A percentile compares a stretch with the other conserved stretches of the same genome.
phyloP scores from a whole-genome alignment of 169 alveolate species.

The Besnoitia besnoiti region DNA sequence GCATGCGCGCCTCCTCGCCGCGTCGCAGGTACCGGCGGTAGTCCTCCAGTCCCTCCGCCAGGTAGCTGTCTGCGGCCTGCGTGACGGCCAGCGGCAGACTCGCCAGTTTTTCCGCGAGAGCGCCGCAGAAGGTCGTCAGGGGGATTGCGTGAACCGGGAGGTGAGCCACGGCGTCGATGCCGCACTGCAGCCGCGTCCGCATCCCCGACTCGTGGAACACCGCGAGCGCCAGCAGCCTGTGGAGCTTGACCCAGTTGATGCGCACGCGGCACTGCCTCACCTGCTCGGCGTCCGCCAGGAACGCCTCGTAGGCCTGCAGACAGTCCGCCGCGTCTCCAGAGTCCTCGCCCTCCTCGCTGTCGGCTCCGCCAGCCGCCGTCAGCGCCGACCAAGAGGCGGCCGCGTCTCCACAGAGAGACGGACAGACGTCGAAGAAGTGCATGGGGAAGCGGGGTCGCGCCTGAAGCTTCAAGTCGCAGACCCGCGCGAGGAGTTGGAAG shows the following conservation, averaged over 20 bases:
- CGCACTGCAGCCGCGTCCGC: background rate
- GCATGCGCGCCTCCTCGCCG: background rate
- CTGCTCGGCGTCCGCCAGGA: background rate
- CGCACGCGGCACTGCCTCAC: background rate
- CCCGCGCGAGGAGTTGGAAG: background rate
- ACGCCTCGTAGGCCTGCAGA: background rate
- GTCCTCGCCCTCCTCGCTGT: background rate
- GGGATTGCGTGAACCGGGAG: background rate
- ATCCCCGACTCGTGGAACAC: background rate
- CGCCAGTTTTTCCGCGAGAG: background rate
- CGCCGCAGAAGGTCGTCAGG: background rate
- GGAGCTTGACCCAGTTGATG: conserved; percentile 41
- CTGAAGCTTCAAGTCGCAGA: conserved; percentile 13
- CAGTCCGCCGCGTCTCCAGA: background rate
- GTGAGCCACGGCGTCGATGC: background rate
- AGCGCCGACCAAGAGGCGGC: too few species aligned
- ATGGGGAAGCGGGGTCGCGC: background rate
- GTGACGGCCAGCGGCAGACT: background rate
- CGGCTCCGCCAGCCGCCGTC: too few species aligned
- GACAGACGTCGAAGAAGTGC: background rate
- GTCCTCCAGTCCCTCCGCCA: background rate
- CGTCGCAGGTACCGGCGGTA: background rate
- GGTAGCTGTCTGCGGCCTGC: background rate
- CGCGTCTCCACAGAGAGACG: background rate
- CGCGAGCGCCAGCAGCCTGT: background rate